Conservation (phyloP, 306 rosid genomes). For the Fragaria nilgerrensis region DNA sequence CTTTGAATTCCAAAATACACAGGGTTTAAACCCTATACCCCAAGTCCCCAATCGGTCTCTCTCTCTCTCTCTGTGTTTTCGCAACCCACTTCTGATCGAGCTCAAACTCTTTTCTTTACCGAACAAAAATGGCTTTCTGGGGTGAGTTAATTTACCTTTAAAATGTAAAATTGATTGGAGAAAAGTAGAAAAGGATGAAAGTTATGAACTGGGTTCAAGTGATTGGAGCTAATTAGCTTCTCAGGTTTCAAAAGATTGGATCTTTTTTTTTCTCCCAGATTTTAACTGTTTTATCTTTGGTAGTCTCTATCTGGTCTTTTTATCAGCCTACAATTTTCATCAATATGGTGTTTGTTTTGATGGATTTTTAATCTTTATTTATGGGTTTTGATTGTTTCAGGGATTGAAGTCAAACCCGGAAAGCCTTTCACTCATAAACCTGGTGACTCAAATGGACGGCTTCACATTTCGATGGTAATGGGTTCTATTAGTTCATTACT, state of each 20-base stretch:
- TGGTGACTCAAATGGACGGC: slow-evolving; percentile 64
- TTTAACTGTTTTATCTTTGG: not conserved
- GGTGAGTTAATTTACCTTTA: slow-evolving; percentile 30
- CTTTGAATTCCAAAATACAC: not conserved
- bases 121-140: slow-evolving; percentile 72
- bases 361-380: slow-evolving; percentile 7
- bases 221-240: not conserved
- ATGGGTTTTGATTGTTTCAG: slow-evolving; percentile 28
- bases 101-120: not conserved
- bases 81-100: not conserved
- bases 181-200: not conserved
- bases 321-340: not conserved
- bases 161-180: not conserved
- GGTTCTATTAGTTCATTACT: not conserved
- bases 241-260: not conserved
- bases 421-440: slow-evolving; percentile 58
- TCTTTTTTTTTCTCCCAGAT: not conserved
- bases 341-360: not conserved
- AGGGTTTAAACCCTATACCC: not conserved
- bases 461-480: slow-evolving; percentile 77
- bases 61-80: not conserved
- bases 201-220: not conserved
- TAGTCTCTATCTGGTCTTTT: not conserved
- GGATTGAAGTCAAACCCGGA: slow-evolving; percentile 84
- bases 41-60: not conserved